Base-by-base conservation (phyloP, 2,329 filamentous ascomycete genomes). In the Penicillium sp. region DNA sequence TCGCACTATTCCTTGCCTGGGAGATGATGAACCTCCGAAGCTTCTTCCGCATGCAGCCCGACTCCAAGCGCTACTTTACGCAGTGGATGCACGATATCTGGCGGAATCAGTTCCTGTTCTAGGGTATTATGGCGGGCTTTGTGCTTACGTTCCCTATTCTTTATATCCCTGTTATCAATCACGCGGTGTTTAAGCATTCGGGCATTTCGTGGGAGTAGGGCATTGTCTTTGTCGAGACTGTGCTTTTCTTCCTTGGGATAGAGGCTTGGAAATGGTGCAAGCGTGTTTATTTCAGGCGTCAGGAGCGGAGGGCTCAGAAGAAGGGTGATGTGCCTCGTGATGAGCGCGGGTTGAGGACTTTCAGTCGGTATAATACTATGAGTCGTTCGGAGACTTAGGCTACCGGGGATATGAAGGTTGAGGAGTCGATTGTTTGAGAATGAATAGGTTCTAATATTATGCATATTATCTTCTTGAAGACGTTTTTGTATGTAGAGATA, bases 1-100 rank as follows among this genome's bases (percentile, higher is more conserved):
- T 84, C 56, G 83, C 84, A 0, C 76, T 89, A 14, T 86, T 89
- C 71, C 74, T 87, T 4, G 86, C 86, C 0, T 89, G 86, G 86
- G 85, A 89, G 65, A 85, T 87, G 77, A 76, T 87, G 49, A 77
- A 86, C 59, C 78, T 85, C 69, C 81, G 83, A 35, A 84, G 79
- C 6, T 86, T 89, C 73, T 89, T 89, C 77, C 76, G 78, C 58
- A 86, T 88, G 80, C 79, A 86, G 59, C 81, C 84, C 0, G 72
- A 73, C 13, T 78, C 76, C 20, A 80, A 77, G 58, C 71, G 69
- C 47, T 80, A 81, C 61, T 75, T 84, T 46, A 82, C 80, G 0
- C 80, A 85, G 58, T 87, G 84, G 82, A 75, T 81, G 58, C 58
- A 75, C 47, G 82, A 86, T 57, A 74, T 87, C 40, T 86, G 83